Conservation (phyloP, 163 green algal species). For the Scenedesmus sp. region DNA sequence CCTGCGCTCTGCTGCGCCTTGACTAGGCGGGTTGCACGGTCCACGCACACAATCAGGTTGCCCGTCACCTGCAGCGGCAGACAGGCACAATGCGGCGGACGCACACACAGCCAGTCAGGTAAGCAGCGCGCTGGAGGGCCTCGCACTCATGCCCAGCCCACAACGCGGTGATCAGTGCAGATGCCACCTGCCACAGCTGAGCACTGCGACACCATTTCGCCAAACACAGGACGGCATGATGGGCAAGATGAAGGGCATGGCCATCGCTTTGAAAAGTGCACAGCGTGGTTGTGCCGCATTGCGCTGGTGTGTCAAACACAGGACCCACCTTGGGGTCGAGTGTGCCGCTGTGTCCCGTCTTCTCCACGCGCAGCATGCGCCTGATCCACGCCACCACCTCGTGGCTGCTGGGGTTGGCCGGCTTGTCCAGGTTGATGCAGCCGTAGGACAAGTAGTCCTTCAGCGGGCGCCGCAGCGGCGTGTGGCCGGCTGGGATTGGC, state of each 20-base stretch:
- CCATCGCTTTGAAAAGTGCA: too few species aligned
- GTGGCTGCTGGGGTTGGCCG: slow-evolving; percentile 97
- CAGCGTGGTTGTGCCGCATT: too few species aligned
- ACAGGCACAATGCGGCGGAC: too few species aligned
- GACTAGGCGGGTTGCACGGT: slow-evolving; percentile 97
- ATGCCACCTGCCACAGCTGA: too few species aligned
- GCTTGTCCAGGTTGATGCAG: slow-evolving; percentile 99
- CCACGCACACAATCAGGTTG: slow-evolving; percentile 98
- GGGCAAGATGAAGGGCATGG: too few species aligned
- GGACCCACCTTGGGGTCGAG: slow-evolving; percentile 94
- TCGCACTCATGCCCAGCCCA: too few species aligned
- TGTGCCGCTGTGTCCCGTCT: slow-evolving; percentile 98
- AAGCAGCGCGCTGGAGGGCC: background rate
- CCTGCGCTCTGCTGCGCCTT: slow-evolving; percentile 98
- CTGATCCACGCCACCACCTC: slow-evolving; percentile 99
- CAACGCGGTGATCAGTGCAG: too few species aligned
- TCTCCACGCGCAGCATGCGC: slow-evolving; percentile 97
- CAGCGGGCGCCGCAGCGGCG: slow-evolving; percentile 90
- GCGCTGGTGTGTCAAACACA: too few species aligned
- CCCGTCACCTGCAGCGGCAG: slow-evolving; percentile 83
- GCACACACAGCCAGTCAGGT: slow-evolving; percentile 45
- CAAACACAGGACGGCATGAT: too few species aligned
- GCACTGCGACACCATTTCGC: too few species aligned
- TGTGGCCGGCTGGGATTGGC: slow-evolving; percentile 94
- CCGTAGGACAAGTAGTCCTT: slow-evolving; percentile 91